Evolutionary conservation across 192 early-diverging fungal genomes (phyloP), one percentile per base, ranked within the genome.

Genomic region (Backusella liffmaniae): DNA sequence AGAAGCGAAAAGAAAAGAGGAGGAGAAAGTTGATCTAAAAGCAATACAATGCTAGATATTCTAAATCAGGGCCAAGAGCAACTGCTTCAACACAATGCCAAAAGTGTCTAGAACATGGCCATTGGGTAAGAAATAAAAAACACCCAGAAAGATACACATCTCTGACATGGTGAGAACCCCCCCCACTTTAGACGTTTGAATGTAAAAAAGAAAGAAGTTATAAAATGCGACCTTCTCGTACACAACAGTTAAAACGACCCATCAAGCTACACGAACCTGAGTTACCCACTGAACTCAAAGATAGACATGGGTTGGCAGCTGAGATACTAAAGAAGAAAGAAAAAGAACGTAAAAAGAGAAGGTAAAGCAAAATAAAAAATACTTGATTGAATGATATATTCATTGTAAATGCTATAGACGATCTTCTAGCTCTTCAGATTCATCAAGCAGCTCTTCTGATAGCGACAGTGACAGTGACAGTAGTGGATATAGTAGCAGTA

Each of bases 231-330:
- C 88, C 88, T 8, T 87, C 87, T 16, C 84, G 88, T 37, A 90
- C 88, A 67, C 88, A 90, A 59, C 88, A 90, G 30, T 83, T 90
- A 3, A 84, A 83, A 72, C 87, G 86, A 59, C 88, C 88, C 7
- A 37, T 90, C 5, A 90, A 86, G 69, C 72, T 84, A 12, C 71
- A 82, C 16, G 68, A 81, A 18, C 74, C 84, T 30, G 85, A 88
- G 56, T 66, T 90, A 16, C 87, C 87, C 3, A 80, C 79, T 2
- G 87, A 87, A 68, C 83, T 88, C 32, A 30, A 39, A 39, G 68
- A 53, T 66, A 84, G 79, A 79, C 70, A 82, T 21, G 85, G 87
- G 5, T 73, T 86, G 29, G 87, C 87, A 2, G 84, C 79, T 65
- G 84, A 84, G 29, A 84, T 88, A 46, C 65, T 88, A 21, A 80